Evolutionary conservation across 2,329 filamentous ascomycete species (phyloP), one percentile per base, ranked within the genome.

Genomic region (Alternaria panax): DNA sequence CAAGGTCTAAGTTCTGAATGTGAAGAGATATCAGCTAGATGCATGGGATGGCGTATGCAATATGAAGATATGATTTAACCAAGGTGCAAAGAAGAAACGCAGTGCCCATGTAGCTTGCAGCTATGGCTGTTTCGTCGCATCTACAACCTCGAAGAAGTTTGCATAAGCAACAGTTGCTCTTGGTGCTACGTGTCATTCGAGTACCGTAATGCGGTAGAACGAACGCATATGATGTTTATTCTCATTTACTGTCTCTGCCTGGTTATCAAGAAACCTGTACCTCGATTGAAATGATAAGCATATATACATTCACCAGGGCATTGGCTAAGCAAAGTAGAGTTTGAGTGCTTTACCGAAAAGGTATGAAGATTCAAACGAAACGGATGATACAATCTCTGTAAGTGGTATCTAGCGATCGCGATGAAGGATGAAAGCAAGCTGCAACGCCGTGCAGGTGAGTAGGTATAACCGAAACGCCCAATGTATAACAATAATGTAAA

Each of bases 1-100:
- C 59, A 71, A 68, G 53, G 65, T 69, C 27, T 69, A 43, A 58
- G 22, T 34, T 54, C 7, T 3, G 2, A 3, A 28, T 22, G 32
- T 34, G 12, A 20, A 24, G 28, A 28, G 11, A 51, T 14, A 46
- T 45, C 12, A 24, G 53, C 14, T 16, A 14, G 45, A 16, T 57
- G 57, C 57, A 59, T 60, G 46, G 14, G 22, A 47, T 47, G 59
- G 59, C 38, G 45, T 47, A 57, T 34, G 34, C 38, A 52, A 46
- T 25, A 60, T 51, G 59, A 47, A 32, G 46, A 54, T 30, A 62
- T 25, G 56, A 60, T 42, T 51, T 53, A 47, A 62, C 46, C 47
- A 60, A 34, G 48, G 8, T 34, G 41, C 40, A 53, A 41, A 28
- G 38, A 18, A 46, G 34, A 27, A 27, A 18, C 25, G 24, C 9